Conservation (phyloP, 192 early-diverging fungal genomes). For the Mortierella hygrophila region DNA sequence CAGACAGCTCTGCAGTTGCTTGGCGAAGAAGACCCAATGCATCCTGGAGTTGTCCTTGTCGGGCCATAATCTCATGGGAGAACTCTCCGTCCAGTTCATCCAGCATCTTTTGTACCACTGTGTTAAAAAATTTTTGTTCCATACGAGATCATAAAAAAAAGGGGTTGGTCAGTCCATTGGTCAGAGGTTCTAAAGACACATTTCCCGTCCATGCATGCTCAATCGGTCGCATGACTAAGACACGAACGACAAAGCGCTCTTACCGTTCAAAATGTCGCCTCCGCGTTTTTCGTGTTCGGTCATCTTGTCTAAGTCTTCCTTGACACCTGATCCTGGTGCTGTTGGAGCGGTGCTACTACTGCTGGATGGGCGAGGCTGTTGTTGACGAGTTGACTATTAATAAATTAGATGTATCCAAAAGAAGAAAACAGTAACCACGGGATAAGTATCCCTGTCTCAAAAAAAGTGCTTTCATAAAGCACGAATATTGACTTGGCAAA, state of each 20-base stretch:
- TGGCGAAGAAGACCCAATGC: conserved; percentile 67
- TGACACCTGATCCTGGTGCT: neutral
- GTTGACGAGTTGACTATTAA: neutral
- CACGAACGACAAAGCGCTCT: neutral
- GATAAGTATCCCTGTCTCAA: neutral
- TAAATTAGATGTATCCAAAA: neutral
- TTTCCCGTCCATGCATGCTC: neutral
- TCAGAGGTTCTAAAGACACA: neutral
- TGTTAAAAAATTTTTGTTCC: neutral
- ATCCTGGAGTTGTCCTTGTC: conserved; percentile 70
- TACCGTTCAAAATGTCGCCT: conserved; percentile 56
- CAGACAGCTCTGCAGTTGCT: conserved; percentile 67
- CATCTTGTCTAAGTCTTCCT: neutral
- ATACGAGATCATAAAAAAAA: neutral
- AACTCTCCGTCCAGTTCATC: conserved; percentile 79
- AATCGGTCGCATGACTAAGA: neutral
- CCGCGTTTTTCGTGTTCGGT: conserved; percentile 23
- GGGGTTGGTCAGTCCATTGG: neutral
- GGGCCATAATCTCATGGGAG: conserved; percentile 66
- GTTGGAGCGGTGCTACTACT: neutral
- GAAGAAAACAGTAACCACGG: neutral
- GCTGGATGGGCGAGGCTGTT: neutral
- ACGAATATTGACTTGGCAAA: neutral
- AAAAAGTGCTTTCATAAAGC: neutral
- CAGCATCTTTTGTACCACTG: conserved; percentile 77